Conservation (phyloP, 495 filamentous ascomycete species). For the Penicillium waksmanii region DNA sequence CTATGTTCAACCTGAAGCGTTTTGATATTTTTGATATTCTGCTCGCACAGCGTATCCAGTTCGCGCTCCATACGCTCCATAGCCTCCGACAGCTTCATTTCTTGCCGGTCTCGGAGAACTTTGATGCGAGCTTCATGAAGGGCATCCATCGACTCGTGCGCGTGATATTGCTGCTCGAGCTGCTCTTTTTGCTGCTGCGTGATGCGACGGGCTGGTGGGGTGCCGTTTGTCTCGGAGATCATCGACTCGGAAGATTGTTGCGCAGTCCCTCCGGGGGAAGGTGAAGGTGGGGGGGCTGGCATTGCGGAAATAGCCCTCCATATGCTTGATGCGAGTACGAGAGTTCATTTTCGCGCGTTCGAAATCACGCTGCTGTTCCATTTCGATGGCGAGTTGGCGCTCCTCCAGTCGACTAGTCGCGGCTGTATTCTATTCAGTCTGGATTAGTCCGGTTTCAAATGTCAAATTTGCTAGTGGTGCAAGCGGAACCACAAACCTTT, state of each 20-base stretch:
- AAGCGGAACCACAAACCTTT: conserved; percentile 38
- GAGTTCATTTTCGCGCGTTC: conserved; percentile 61
- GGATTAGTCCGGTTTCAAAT: conserved; percentile 5
- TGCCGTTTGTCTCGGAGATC: conserved; percentile 24
- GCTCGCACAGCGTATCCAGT: conserved; percentile 55
- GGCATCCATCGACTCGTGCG: conserved; percentile 69
- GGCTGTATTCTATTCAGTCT: conserved; percentile 37
- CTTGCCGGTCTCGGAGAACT: conserved; percentile 77
- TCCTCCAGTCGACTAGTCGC: conserved; percentile 69
- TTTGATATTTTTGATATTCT: conserved; percentile 54
- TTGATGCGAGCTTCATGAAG: conserved; percentile 77
- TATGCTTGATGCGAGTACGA: conserved; percentile 71
- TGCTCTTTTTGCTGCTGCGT: conserved; percentile 54
- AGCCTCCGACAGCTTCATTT: conserved; percentile 67
- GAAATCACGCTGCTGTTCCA: conserved; percentile 62
- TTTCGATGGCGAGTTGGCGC: conserved; percentile 73
- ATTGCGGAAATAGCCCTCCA: conserved; percentile 77
- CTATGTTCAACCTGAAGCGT: conserved; percentile 57
- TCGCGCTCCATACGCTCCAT: conserved; percentile 67
- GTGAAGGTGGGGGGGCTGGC: conserved; percentile 45
- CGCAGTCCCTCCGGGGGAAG: background rate
- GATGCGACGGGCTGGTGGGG: conserved; percentile 33
- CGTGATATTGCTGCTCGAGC: conserved; percentile 70
- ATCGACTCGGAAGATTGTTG: conserved; percentile 30
- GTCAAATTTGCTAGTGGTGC: background rate